Conservation (phyloP, 2,329 filamentous ascomycete species). For the Metarhizium brunneum region DNA sequence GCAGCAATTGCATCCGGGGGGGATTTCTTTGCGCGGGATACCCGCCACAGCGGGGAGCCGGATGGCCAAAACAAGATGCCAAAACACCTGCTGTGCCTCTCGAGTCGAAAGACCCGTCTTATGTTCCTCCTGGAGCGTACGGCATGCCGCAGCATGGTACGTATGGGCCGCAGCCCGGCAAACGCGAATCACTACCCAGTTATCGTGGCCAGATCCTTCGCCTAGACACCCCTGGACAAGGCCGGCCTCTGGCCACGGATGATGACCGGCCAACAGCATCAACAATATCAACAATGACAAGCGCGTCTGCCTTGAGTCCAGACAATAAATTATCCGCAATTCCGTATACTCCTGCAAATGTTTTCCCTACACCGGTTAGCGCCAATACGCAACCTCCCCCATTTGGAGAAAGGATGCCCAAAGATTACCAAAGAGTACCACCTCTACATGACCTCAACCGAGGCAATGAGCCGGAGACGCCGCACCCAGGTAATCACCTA, state of each 20-base stretch:
- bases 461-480: constrained; percentile 41
- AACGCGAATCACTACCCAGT: constrained; percentile 48
- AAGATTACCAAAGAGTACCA: constrained; percentile 52
- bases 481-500: constrained; percentile 39
- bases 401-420: constrained; percentile 40
- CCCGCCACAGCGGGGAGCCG: constrained; percentile 62
- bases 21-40: constrained; percentile 91
- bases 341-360: constrained; percentile 43
- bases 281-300: constrained; percentile 49
- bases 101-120: constrained; percentile 70
- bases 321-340: constrained; percentile 54
- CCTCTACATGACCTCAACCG: constrained; percentile 50
- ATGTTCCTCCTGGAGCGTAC: constrained; percentile 52
- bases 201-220: constrained; percentile 54
- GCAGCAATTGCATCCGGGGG: constrained; percentile 82
- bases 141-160: constrained; percentile 44
- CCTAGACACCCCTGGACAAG: constrained; percentile 50
- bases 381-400: constrained; percentile 37
- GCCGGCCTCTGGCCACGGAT: constrained; percentile 41
- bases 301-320: constrained; percentile 47
- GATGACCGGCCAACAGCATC: constrained; percentile 52
- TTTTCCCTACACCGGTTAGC: constrained; percentile 55
- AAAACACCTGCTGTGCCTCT: constrained; percentile 63
- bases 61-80: constrained; percentile 67
- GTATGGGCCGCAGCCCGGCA: constrained; percentile 28